Conservation (phyloP, 1,139 yeast genomes). For the Sugiyamaella neomexicana region DNA sequence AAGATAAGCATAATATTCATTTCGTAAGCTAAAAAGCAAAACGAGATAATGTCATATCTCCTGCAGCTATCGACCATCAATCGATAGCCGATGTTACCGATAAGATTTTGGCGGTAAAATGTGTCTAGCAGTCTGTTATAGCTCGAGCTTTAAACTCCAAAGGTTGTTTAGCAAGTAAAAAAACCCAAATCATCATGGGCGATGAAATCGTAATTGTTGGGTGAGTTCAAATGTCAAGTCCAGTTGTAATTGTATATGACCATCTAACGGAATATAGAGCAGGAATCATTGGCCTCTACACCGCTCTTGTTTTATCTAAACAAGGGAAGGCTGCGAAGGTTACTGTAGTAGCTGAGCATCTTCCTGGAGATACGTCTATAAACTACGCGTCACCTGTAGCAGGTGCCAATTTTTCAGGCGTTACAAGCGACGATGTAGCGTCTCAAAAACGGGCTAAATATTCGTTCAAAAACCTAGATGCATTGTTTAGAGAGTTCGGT, state of each 20-base stretch:
- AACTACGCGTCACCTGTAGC: constrained; percentile 79
- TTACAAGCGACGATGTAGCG: constrained; percentile 56
- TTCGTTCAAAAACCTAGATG: constrained; percentile 52
- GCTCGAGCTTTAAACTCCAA: no score
- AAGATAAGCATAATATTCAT: no score
- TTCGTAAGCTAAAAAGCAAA: no score
- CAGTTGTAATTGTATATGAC: not conserved
- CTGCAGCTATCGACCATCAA: no score
- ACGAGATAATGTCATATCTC: no score
- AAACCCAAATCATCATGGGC: constrained; percentile 28
- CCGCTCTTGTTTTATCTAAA: constrained; percentile 52
- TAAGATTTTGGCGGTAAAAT: no score
- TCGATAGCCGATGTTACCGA: no score
- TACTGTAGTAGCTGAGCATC: constrained; percentile 57
- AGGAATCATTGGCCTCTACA: constrained; percentile 72
- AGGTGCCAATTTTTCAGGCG: constrained; percentile 58
- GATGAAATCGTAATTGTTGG: constrained; percentile 35
- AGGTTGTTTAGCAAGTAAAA: no score
- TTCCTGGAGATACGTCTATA: constrained; percentile 74
- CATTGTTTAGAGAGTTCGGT: constrained; percentile 52
- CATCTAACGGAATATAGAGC: constrained; percentile 42
- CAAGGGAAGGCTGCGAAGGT: constrained; percentile 51
- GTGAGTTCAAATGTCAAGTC: constrained; percentile 23
- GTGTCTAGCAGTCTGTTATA: no score
- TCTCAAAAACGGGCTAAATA: constrained; percentile 54